Evolutionary conservation across 768 basidiomycete species (phyloP).

Genomic region (Kwoniella botswanensis): DNA sequence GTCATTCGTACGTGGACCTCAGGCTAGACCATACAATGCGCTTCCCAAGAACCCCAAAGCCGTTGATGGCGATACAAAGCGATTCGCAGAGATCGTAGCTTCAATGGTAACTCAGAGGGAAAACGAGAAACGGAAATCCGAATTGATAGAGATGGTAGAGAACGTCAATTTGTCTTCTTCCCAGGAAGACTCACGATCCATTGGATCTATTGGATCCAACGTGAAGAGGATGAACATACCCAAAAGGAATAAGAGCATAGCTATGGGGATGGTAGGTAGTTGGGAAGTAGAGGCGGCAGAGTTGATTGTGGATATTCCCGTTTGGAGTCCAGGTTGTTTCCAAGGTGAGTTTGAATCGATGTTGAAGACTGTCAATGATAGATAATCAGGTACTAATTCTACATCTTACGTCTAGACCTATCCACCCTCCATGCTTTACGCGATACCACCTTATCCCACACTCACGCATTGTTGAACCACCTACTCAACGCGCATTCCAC

Average conservation of each 20-base stretch:
- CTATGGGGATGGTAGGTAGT: conserved; percentile 35
- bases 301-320: conserved; percentile 55
- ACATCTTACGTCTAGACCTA: conserved; percentile 36
- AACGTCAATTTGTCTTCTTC: conserved; percentile 17
- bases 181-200: neutral
- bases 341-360: conserved; percentile 37
- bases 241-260: conserved; percentile 20
- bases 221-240: conserved; percentile 4
- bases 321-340: conserved; percentile 55
- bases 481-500: conserved; percentile 43
- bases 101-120: conserved; percentile 24
- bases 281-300: conserved; percentile 53
- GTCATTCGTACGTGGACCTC: conserved; percentile 45
- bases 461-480: conserved; percentile 49
- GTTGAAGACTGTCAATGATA: neutral
- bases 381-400: neutral
- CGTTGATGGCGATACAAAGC: conserved; percentile 42
- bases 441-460: conserved; percentile 53
- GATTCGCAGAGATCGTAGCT: conserved; percentile 40
- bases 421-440: conserved; percentile 56
- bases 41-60: conserved; percentile 16
- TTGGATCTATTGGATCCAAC: no score
- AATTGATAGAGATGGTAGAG: conserved; percentile 26
- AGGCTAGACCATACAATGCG: conserved; percentile 39
- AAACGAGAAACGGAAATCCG: conserved; percentile 16